A percentile compares a stretch with the other conserved stretches of the same genome.
phyloP scores from a whole-genome alignment of 208 protist genomes.

The Trypanosomatidae sp. region DNA sequence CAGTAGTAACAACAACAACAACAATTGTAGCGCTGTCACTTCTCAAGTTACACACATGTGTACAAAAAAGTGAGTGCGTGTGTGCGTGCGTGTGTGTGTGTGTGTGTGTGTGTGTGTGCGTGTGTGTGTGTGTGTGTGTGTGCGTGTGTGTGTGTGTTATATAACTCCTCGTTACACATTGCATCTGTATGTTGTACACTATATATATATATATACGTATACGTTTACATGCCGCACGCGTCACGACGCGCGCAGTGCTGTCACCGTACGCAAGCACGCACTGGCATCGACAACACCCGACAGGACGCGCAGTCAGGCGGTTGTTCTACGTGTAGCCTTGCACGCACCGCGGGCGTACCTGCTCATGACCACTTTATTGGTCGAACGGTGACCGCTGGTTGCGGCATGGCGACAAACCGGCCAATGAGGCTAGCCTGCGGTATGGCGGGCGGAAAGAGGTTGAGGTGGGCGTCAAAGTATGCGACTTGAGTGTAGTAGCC shows the following conservation, averaged over 20 bases:
- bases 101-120: background rate
- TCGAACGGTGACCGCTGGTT: slow-evolving; percentile 67
- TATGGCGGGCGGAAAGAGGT: slow-evolving; percentile 32
- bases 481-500: slow-evolving; percentile 96
- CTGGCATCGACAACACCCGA: background rate
- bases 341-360: too few relatives aligned
- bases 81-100: background rate
- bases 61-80: background rate
- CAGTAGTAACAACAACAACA: too few relatives aligned
- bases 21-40: background rate
- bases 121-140: background rate
- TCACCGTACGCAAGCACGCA: background rate
- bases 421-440: slow-evolving; percentile 38
- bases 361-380: slow-evolving; percentile 48
- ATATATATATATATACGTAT: background rate
- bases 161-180: background rate
- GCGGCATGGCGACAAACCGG: slow-evolving; percentile 77
- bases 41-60: background rate
- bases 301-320: background rate
- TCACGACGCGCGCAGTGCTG: background rate
- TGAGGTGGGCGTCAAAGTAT: slow-evolving; percentile 75
- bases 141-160: background rate
- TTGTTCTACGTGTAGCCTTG: too few relatives aligned
- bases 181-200: too few relatives aligned
- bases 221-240: background rate